These are phyloP conservation scores for Trichocladium antarcticum DNA, from an alignment of 495 filamentous ascomycete genomes.

Conservation along the genomic window DNA sequence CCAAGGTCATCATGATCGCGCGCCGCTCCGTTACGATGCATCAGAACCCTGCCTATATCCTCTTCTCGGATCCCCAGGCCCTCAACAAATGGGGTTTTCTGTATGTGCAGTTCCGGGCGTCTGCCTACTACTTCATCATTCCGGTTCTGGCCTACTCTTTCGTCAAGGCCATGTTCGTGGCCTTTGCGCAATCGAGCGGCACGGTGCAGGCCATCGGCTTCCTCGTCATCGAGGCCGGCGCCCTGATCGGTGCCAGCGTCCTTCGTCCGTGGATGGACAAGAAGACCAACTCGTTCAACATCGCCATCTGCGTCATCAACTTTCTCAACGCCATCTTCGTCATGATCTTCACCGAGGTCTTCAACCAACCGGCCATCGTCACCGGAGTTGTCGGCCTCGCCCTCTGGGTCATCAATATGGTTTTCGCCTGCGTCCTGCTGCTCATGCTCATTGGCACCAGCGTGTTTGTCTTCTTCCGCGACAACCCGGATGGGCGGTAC, in stretches of 20 bases:
- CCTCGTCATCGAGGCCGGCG: constrained; percentile 71
- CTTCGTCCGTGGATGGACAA: constrained; percentile 98
- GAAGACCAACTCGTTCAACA: constrained; percentile 96
- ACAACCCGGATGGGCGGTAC: constrained; percentile 93
- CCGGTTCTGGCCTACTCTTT: constrained; percentile 69
- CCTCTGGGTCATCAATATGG: constrained; percentile 85
- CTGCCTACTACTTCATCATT: constrained; percentile 93
- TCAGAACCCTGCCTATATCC: constrained; percentile 94
- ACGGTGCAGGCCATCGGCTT: constrained; percentile 74
- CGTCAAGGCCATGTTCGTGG: constrained; percentile 84
- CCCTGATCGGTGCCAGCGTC: constrained; percentile 68
- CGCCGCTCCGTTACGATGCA: constrained; percentile 85
- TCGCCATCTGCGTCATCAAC: constrained; percentile 80
- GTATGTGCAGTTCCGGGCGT: constrained; percentile 94
- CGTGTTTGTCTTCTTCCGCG: constrained; percentile 71
- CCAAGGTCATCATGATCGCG: constrained; percentile 83
- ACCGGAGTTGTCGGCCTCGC: constrained; percentile 92
- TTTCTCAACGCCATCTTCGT: constrained; percentile 85
- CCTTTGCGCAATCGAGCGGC: constrained; percentile 61
- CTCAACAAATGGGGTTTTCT: constrained; percentile 99
- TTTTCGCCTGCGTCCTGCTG: constrained; percentile 73
- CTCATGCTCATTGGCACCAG: constrained; percentile 82
- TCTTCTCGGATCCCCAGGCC: constrained; percentile 87
- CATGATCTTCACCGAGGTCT: constrained; percentile 71
- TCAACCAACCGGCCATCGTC: constrained; percentile 80